Percentiles rank a stretch among this genome's conserved stretches.
Conservation (phyloP, 2,329 filamentous ascomycete genomes). For the Aspergillus chevalieri region DNA sequence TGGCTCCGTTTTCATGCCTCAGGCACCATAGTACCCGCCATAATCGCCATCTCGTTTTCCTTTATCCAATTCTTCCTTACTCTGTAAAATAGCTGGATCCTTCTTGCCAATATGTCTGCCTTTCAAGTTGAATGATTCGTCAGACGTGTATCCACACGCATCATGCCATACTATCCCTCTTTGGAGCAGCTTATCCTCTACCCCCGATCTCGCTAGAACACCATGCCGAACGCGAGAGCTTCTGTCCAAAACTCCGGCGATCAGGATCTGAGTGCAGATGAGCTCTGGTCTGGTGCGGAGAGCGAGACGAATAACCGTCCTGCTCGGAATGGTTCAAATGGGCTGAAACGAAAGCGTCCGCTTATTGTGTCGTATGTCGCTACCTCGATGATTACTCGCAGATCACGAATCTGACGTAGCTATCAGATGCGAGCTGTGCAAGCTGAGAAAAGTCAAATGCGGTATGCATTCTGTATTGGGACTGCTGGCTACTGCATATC, state of each 20-base stretch:
- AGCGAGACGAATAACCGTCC: constrained; percentile 26
- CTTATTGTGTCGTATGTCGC: constrained; percentile 34
- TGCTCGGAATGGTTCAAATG: constrained; percentile 20
- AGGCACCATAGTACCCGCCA: not conserved
- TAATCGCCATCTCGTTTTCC: not conserved
- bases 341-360: constrained; percentile 32
- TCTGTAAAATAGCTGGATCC: not conserved
- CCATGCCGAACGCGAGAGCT: constrained; percentile 28
- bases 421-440: constrained; percentile 39
- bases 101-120: not conserved
- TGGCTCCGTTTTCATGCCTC: not conserved
- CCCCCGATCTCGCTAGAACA: constrained; percentile 26
- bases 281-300: constrained; percentile 30
- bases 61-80: not conserved
- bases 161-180: not conserved
- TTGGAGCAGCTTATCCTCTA: constrained; percentile 8
- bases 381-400: not conserved
- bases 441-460: constrained; percentile 42
- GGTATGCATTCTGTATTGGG: constrained; percentile 25
- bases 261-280: constrained; percentile 26
- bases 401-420: constrained; percentile 14
- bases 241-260: constrained; percentile 17
- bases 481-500: constrained; percentile 1
- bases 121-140: not conserved
- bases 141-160: constrained; percentile 1